Evolutionary conservation across 495 filamentous ascomycete species (phyloP), one percentile per base, ranked within the genome.

Genomic region (Parathielavia hyrcaniae): DNA sequence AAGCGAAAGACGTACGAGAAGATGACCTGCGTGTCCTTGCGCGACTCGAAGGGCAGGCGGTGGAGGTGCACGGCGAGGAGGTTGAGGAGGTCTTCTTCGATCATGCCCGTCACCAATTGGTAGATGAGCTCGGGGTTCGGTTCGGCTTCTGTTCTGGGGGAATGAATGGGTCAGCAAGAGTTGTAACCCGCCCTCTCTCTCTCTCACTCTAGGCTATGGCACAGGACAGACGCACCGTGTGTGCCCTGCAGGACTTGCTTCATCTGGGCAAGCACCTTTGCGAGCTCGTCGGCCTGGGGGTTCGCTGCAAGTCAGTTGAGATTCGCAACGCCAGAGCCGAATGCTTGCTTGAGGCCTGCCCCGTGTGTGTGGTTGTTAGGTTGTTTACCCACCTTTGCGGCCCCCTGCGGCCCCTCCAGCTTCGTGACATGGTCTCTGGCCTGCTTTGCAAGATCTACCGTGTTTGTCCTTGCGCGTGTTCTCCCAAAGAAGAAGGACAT

Each of bases 401-500:
- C 68, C 65, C 75, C 77, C 53, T 69, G 68, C 58, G 77, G 70
- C 53, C 75, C 71, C 65, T 84, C 77, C 50, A 85, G 70, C 67
- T 77, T 79, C 57, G 68, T 64, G 54, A 83, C 67, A 69, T 79
- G 73, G 3, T 82, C 80, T 57, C 74, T 75, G 26, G 80, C 80
- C 66, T 81, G 74, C 64, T 75, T 79, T 61, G 75, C 72, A 59
- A 76, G 71, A 57, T 80, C 77, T 55, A 67, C 70, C 48, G 71
- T 75, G 60, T 73, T 82, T 69, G 69, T 87, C 70, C 71, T 79
- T 64, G 67, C 78, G 73, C 77, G 83, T 66, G 81, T 83, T 65
- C 90, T 79, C 54, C 83, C 85, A 70, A 96, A 97, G 60, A 98
- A 82, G 75, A 99, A 99, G 22, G 93, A 88, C 89, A 96, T 96